A percentile compares a stretch with the other conserved stretches of the same genome.
phyloP scores from a whole-genome alignment of 176 grass and related monocot species.

The Carex scoparia region DNA sequence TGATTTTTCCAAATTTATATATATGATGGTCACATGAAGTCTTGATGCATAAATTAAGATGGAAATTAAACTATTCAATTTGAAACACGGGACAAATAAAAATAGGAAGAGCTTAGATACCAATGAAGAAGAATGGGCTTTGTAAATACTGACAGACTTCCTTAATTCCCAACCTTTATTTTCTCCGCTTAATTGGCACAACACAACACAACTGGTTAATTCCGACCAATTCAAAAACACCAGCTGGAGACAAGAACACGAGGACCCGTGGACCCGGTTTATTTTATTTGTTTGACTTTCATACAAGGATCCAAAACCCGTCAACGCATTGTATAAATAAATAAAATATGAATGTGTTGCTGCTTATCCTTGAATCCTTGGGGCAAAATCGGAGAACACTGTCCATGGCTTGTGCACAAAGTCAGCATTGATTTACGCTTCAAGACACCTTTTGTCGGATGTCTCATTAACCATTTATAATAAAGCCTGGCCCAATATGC shows the following conservation, averaged over 20 bases:
- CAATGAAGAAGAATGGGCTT: background rate
- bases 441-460: background rate
- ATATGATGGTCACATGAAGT: background rate
- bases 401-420: conserved; percentile 8
- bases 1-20: background rate
- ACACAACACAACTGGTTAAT: background rate
- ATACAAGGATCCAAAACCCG: background rate
- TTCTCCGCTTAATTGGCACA: background rate
- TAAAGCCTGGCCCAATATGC: background rate
- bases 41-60: too few species aligned
- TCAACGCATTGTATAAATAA: background rate
- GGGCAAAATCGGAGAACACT: conserved; percentile 3
- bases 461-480: too few species aligned
- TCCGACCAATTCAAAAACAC: background rate
- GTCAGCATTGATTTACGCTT: conserved; percentile 1
- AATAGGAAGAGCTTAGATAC: background rate
- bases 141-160: background rate
- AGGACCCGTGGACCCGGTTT: background rate
- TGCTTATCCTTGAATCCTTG: background rate
- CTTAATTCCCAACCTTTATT: background rate
- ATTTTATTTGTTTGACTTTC: background rate
- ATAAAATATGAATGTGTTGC: background rate
- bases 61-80: too few species aligned
- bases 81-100: background rate
- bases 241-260: background rate